Base-by-base conservation (phyloP, 2,329 filamentous ascomycete genomes). In the Sporothrix protearum region DNA sequence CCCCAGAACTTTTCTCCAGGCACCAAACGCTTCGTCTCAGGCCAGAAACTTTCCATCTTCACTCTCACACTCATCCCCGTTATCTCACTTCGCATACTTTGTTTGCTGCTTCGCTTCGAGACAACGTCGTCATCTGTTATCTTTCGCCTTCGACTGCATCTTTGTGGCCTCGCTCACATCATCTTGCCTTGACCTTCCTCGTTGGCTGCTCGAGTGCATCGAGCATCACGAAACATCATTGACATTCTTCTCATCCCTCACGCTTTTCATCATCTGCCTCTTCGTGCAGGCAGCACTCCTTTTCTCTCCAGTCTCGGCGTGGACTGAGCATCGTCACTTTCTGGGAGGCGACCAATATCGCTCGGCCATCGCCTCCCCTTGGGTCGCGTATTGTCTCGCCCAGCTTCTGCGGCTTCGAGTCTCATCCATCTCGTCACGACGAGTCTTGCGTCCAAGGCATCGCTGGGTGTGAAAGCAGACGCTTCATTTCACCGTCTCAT, bases 1-100 rank as follows among this genome's bases (percentile, higher is more conserved):
- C 47, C 51, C 51, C 55, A 51, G 42, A 63, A 9, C 63, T 53
- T 53, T 28, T 64, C 36, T 39, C 47, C 68, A 73, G 73, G 71
- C 70, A 73, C 53, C 66, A 69, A 73, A 63, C 12, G 16, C 61
- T 25, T 33, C 61, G 63, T 70, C 70, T 74, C 69, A 76, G 75
- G 75, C 74, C 73, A 72, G 61, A 71, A 73, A 61, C 69, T 64
- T 71, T 59, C 45, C 1, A 19, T 36, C 51, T 30, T 33, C 16
- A 64, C 55, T 63, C 30, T 61, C 55, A 39, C 57, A 14, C 25
- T 30, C 55, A 22, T 53, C 45, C 28, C 45, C 53, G 39, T 64
- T 64, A 49, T 68, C 71, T 72, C 45, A 30, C 68, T 45, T 61
- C 70, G 28, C 71, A 72, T 57, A 68, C 63, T 66, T 47, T 12